Evolutionary conservation across 371 early-diverging fungal species (phyloP).

Genomic region (Parasitella parasitica): DNA sequence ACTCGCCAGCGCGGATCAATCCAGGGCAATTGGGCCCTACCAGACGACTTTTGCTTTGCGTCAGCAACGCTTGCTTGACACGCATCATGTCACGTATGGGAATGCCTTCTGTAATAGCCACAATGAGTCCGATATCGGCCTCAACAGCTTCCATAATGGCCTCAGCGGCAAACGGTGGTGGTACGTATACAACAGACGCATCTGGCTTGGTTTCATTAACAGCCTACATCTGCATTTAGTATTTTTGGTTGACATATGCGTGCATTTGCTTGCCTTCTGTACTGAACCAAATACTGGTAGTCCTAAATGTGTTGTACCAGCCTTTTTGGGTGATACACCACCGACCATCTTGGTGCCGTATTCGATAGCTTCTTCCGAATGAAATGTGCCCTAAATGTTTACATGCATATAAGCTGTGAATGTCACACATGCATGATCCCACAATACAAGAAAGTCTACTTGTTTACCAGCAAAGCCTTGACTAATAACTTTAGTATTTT

Average conservation of each 20-base stretch:
- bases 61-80: neutral
- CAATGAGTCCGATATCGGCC: neutral
- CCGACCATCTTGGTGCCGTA: neutral
- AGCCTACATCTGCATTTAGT: neutral
- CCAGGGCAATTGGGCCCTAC: neutral
- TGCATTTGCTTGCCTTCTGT: neutral
- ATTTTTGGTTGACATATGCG: neutral
- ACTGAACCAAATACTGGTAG: neutral
- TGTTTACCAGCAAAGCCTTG: neutral
- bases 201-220: neutral
- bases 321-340: neutral
- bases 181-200: neutral
- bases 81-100: neutral
- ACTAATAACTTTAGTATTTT: neutral
- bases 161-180: neutral
- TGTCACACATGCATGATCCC: no score
- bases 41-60: neutral
- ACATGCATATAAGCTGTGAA: no score
- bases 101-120: neutral
- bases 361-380: neutral
- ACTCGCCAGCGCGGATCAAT: neutral
- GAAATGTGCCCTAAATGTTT: neutral
- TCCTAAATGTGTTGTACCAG: neutral
- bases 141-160: neutral
- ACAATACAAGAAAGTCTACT: no score